A percentile compares a stretch with the other conserved stretches of the same genome.
Conservation (phyloP, 2,329 filamentous ascomycete genomes). For the Arthrobotrys sinensis region DNA sequence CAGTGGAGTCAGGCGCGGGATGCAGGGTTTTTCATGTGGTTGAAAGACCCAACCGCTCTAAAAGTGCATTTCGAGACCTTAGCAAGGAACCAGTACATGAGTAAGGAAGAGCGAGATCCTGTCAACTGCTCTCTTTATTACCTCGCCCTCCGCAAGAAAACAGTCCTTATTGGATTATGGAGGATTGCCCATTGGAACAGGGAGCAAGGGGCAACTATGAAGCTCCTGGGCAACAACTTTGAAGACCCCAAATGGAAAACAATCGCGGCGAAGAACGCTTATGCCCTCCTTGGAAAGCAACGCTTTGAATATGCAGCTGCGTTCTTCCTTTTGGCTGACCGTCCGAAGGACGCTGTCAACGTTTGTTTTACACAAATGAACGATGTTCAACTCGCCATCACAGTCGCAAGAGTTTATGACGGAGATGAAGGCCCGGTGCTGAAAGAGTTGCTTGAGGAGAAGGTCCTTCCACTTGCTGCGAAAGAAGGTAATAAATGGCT, state of each 20-base stretch:
- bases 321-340: slow-evolving; percentile 92
- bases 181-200: slow-evolving; percentile 91
- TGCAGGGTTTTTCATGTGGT: slow-evolving; percentile 95
- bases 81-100: slow-evolving; percentile 93
- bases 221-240: slow-evolving; percentile 91
- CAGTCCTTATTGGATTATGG: slow-evolving; percentile 91
- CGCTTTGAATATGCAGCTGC: slow-evolving; percentile 95
- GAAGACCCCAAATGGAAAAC: slow-evolving; percentile 87
- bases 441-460: slow-evolving; percentile 81
- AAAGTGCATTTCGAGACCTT: slow-evolving; percentile 90
- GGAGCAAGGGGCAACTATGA: slow-evolving; percentile 85
- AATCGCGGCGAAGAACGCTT: slow-evolving; percentile 93
- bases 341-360: slow-evolving; percentile 85
- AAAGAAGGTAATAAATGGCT: slow-evolving; percentile 92
- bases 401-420: slow-evolving; percentile 88
- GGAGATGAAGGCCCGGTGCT: slow-evolving; percentile 85
- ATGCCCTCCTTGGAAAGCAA: slow-evolving; percentile 90
- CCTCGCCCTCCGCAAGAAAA: slow-evolving; percentile 90
- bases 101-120: slow-evolving; percentile 87
- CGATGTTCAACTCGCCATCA: slow-evolving; percentile 90
- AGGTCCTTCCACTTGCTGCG: slow-evolving; percentile 82
- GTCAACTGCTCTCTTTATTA: slow-evolving; percentile 93
- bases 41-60: slow-evolving; percentile 81
- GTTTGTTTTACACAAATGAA: slow-evolving; percentile 89
- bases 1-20: slow-evolving; percentile 88